Evolutionary conservation across 2,329 filamentous ascomycete species (phyloP).

Genomic region (Phoma sp.): DNA sequence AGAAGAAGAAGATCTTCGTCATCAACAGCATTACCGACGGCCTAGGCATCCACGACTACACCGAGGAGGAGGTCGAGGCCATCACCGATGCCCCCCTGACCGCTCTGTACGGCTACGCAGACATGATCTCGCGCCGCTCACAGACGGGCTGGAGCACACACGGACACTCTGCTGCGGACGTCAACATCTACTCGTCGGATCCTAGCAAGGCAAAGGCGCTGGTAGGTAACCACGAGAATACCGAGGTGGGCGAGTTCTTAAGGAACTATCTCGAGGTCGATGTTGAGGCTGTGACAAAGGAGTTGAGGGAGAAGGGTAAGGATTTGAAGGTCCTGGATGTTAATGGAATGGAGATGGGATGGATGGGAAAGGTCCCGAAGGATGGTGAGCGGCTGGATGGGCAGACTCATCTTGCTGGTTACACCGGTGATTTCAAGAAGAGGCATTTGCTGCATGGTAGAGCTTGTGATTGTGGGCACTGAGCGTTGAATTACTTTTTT

Average conservation of each 20-base stretch:
- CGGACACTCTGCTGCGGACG: conserved; percentile 87
- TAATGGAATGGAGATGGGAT: conserved; percentile 42
- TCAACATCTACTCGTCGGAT: conserved; percentile 92
- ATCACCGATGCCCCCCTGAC: conserved; percentile 65
- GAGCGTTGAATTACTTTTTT: neutral
- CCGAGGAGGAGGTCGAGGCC: conserved; percentile 70
- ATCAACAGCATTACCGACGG: conserved; percentile 70
- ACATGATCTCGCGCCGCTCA: conserved; percentile 85
- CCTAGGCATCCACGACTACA: conserved; percentile 78
- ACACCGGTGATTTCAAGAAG: conserved; percentile 46
- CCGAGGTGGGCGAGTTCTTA: conserved; percentile 84
- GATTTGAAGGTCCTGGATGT: conserved; percentile 37
- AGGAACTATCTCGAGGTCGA: conserved; percentile 79
- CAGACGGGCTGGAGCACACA: conserved; percentile 95
- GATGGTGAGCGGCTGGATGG: conserved; percentile 53
- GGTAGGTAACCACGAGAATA: conserved; percentile 92
- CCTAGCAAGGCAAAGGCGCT: conserved; percentile 66
- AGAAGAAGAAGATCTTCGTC: conserved; percentile 62
- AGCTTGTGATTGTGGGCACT: conserved; percentile 41
- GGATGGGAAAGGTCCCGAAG: conserved; percentile 52
- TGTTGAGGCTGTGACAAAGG: conserved; percentile 75
- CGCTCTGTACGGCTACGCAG: conserved; percentile 71
- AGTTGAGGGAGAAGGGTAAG: conserved; percentile 66
- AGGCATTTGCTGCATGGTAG: conserved; percentile 35
- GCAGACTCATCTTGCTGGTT: conserved; percentile 52